These are phyloP conservation scores for Dictyostelium brefeldianum DNA, from an alignment of 78 protist species.

Conservation along the genomic window DNA sequence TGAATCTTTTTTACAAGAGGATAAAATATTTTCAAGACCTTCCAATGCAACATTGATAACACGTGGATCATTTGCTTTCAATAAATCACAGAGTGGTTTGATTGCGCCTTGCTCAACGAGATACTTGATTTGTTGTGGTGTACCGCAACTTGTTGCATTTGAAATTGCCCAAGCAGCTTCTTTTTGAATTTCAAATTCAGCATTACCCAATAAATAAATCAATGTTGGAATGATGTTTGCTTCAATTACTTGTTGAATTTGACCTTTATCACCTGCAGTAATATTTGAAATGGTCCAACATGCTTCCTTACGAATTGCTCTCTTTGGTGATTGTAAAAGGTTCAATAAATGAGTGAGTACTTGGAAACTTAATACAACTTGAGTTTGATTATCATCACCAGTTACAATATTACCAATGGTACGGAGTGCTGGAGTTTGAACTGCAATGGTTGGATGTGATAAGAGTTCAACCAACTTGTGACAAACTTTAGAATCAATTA, in stretches of 20 bases:
- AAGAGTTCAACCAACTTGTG: slow-evolving; percentile 89
- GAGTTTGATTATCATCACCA: slow-evolving; percentile 96
- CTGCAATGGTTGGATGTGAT: not conserved
- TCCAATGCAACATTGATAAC: slow-evolving; percentile 94
- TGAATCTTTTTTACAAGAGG: slow-evolving; percentile 71
- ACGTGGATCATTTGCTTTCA: slow-evolving; percentile 84
- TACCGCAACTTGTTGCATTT: slow-evolving; percentile 95
- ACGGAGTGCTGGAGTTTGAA: slow-evolving; percentile 97
- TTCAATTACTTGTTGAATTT: slow-evolving; percentile 93
- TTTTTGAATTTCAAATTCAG: slow-evolving; percentile 91
- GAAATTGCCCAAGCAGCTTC: slow-evolving; percentile 99
- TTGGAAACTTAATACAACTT: slow-evolving; percentile 83
- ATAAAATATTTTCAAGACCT: slow-evolving; percentile 92
- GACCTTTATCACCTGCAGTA: slow-evolving; percentile 95
- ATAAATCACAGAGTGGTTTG: slow-evolving; percentile 91
- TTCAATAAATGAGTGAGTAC: slow-evolving; percentile 73
- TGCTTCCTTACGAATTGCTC: slow-evolving; percentile 93
- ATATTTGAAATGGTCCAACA: slow-evolving; percentile 98
- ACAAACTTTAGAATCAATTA: slow-evolving; percentile 82
- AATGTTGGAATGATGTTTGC: slow-evolving; percentile 87
- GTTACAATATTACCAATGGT: slow-evolving; percentile 98
- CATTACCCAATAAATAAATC: slow-evolving; percentile 56
- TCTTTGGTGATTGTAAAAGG: slow-evolving; percentile 16
- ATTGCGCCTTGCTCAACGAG: slow-evolving; percentile 69
- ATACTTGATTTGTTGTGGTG: slow-evolving; percentile 84